These are phyloP conservation scores for Trifolium subterraneum DNA, from an alignment of 306 rosid species.

Conservation along the genomic window DNA sequence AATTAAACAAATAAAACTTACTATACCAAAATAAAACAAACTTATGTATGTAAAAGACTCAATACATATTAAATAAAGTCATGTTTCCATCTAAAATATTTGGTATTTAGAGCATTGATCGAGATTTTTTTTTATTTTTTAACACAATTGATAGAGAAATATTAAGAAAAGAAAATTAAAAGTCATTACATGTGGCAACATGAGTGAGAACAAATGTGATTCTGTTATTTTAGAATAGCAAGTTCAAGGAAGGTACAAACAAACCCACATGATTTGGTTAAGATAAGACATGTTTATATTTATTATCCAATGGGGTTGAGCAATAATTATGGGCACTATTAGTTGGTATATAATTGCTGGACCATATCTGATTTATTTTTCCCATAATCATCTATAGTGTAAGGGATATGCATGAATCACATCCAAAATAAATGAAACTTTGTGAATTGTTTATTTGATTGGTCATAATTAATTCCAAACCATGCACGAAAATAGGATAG, in stretches of 20 bases:
- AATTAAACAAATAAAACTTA: no score
- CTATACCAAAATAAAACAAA: no score
- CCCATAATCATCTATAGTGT: not conserved
- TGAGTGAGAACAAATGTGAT: conserved; percentile 13
- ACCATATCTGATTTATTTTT: conserved; percentile 2
- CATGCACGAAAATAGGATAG: no score
- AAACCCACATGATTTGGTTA: conserved; percentile 41
- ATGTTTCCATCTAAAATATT: no score
- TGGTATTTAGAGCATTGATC: no score
- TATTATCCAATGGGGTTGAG: not conserved
- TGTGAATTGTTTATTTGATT: no score
- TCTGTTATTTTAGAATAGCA: conserved; percentile 15
- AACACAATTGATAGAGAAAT: no score
- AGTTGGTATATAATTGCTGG: conserved; percentile 26
- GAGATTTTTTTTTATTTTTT: no score
- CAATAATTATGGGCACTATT: conserved; percentile 39
- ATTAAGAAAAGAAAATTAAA: no score
- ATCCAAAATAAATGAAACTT: not conserved
- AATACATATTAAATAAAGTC: no score
- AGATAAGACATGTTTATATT: conserved; percentile 33
- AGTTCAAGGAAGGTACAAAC: conserved; percentile 37
- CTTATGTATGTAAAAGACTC: no score
- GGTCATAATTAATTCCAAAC: no score
- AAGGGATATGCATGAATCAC: not conserved
- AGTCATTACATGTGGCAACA: not conserved